A percentile compares a stretch with the other conserved stretches of the same genome.
Conservation (phyloP, 352 stramenopile species). For the Globisporangium carolinianum region DNA sequence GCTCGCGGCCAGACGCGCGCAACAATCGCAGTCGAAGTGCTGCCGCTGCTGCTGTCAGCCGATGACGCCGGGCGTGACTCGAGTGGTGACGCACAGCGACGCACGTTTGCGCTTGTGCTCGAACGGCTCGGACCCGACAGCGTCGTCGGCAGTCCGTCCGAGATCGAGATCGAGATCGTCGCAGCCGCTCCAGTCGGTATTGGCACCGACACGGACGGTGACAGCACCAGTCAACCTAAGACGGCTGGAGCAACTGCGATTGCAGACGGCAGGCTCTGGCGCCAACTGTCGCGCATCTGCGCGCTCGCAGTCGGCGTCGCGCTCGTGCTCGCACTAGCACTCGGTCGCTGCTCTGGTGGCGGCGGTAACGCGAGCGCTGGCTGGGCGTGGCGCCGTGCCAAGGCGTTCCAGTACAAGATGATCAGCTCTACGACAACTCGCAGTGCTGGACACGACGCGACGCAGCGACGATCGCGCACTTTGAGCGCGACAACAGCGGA, state of each 20-base stretch:
- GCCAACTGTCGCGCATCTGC: constrained; percentile 14
- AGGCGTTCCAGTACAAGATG: constrained; percentile 45
- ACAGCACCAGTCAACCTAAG: no score
- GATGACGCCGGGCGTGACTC: neutral
- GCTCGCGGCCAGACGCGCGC: constrained; percentile 12
- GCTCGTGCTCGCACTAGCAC: constrained; percentile 12
- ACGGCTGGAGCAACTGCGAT: neutral
- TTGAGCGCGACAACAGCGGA: no score
- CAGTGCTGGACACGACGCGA: no score
- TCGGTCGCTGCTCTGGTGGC: constrained; percentile 14
- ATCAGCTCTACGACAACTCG: constrained; percentile 3
- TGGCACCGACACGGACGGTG: neutral
- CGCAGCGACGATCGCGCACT: no score
- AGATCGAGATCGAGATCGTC: constrained; percentile 8
- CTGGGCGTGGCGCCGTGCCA: constrained; percentile 11
- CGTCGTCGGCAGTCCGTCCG: neutral
- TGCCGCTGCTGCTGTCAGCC: neutral
- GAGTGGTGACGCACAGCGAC: neutral
- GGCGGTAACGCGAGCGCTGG: neutral
- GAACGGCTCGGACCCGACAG: neutral
- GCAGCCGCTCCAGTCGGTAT: neutral
- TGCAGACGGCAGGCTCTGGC: constrained; percentile 21
- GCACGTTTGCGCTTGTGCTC: constrained; percentile 8
- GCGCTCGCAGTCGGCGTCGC: constrained; percentile 3
- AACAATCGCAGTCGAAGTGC: constrained; percentile 20